These are phyloP conservation scores for Macrolepiota fuliginosa DNA, from an alignment of 768 basidiomycete genomes.

Conservation along the genomic window DNA sequence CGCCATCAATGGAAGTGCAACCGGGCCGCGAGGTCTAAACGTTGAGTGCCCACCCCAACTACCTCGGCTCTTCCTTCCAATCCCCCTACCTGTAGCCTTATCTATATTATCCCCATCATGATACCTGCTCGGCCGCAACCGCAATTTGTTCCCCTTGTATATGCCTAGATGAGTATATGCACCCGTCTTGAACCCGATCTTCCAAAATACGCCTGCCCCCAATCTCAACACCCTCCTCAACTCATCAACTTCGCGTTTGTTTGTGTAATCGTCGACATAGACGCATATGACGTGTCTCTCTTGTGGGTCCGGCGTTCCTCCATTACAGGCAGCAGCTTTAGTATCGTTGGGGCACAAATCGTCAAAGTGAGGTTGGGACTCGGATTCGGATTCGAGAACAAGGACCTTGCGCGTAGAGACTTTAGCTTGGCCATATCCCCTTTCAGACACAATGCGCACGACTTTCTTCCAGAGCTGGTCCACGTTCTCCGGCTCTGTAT, in stretches of 20 bases:
- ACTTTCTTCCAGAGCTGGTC: slow-evolving; percentile 35
- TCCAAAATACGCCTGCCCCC: slow-evolving; percentile 23
- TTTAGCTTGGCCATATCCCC: slow-evolving; percentile 29
- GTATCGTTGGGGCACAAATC: background rate
- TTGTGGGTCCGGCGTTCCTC: slow-evolving; percentile 10
- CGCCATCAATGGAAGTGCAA: too few species aligned
- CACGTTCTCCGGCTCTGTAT: slow-evolving; percentile 26
- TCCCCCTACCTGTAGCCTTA: background rate
- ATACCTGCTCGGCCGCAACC: slow-evolving; percentile 31
- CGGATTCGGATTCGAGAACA: background rate
- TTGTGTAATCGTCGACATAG: slow-evolving; percentile 26
- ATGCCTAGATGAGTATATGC: slow-evolving; percentile 37
- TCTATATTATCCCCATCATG: slow-evolving; percentile 12
- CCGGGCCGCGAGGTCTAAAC: too few species aligned
- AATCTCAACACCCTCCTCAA: slow-evolving; percentile 30
- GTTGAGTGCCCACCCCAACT: too few species aligned
- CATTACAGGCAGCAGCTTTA: background rate
- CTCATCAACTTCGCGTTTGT: slow-evolving; percentile 24
- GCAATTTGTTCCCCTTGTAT: slow-evolving; percentile 33
- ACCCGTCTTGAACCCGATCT: slow-evolving; percentile 39
- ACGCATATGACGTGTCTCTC: slow-evolving; percentile 36
- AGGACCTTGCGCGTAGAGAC: slow-evolving; percentile 31
- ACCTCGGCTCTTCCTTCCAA: background rate
- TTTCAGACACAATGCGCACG: slow-evolving; percentile 24
- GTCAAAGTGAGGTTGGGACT: background rate